phyloP scores from a whole-genome alignment of 495 filamentous ascomycete genomes.

The Aspergillus campestris region DNA sequence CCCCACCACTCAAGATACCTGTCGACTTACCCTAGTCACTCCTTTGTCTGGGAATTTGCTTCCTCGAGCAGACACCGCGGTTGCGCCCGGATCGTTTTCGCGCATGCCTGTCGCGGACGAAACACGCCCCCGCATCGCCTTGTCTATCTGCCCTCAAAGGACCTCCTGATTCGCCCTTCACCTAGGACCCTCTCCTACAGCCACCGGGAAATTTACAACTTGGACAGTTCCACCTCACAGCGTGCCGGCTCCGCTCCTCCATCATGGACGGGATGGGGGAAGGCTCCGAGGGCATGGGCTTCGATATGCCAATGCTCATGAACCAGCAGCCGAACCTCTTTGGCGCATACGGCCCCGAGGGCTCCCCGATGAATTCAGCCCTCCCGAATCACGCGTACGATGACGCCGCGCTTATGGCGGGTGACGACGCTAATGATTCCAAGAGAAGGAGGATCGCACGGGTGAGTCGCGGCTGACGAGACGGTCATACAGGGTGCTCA shows the following conservation, averaged over 20 bases:
- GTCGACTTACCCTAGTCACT: constrained; percentile 11
- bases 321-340: constrained; percentile 67
- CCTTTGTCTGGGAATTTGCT: constrained; percentile 2
- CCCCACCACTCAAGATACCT: not conserved
- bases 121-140: no score
- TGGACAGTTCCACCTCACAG: not conserved
- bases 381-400: constrained; percentile 54
- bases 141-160: no score
- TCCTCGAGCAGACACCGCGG: no score
- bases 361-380: constrained; percentile 49
- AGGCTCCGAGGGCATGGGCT: constrained; percentile 31
- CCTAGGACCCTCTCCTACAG: no score
- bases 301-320: constrained; percentile 38
- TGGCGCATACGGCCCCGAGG: constrained; percentile 52
- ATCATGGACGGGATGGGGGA: constrained; percentile 38
- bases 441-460: constrained; percentile 92
- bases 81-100: no score
- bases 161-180: no score
- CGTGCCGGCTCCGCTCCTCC: not conserved
- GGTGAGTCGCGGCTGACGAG: constrained; percentile 40
- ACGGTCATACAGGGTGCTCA: constrained; percentile 14
- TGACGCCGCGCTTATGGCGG: constrained; percentile 41
- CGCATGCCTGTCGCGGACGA: no score
- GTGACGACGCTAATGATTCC: constrained; percentile 63
- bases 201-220: no score